phyloP scores from a whole-genome alignment of 805 yeast genomes.

The Ogataea nitratoaversa region DNA sequence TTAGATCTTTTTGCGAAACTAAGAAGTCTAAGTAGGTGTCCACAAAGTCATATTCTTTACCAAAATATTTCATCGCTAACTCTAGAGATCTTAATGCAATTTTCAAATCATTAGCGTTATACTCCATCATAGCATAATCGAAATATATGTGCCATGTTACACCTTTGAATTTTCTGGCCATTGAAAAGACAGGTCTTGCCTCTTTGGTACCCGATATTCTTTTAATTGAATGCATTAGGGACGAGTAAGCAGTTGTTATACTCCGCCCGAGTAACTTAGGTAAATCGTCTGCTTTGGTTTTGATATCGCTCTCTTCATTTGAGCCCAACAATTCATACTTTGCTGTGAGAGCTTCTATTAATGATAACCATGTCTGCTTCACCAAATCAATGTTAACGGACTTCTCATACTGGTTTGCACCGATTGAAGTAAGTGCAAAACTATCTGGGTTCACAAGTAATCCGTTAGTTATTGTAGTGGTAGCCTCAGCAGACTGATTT shows the following conservation, averaged over 20 bases:
- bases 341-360: slow-evolving; percentile 43
- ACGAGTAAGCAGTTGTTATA: slow-evolving; percentile 64
- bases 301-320: slow-evolving; percentile 4
- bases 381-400: slow-evolving; percentile 49
- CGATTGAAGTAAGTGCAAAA: slow-evolving; percentile 57
- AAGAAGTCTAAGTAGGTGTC: slow-evolving; percentile 69
- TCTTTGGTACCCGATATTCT: slow-evolving; percentile 45
- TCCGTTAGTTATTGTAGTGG: slow-evolving; percentile 51
- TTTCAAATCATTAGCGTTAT: slow-evolving; percentile 57
- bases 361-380: slow-evolving; percentile 42
- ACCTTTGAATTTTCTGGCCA: slow-evolving; percentile 57
- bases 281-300: background rate
- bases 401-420: slow-evolving; percentile 68
- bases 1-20: slow-evolving; percentile 59
- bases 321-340: slow-evolving; percentile 32
- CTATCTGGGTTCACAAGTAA: slow-evolving; percentile 65
- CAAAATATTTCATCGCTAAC: slow-evolving; percentile 58
- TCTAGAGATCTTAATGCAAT: slow-evolving; percentile 77
- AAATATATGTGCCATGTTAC: slow-evolving; percentile 74
- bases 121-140: slow-evolving; percentile 81
- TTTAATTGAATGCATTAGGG: slow-evolving; percentile 67
- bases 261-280: slow-evolving; percentile 25
- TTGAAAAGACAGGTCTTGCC: slow-evolving; percentile 68
- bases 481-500: slow-evolving; percentile 13
- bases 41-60: slow-evolving; percentile 55